These are phyloP conservation scores for Macadamia integrifolia DNA, from an alignment of 164 flowering plant species.

Conservation along the genomic window DNA sequence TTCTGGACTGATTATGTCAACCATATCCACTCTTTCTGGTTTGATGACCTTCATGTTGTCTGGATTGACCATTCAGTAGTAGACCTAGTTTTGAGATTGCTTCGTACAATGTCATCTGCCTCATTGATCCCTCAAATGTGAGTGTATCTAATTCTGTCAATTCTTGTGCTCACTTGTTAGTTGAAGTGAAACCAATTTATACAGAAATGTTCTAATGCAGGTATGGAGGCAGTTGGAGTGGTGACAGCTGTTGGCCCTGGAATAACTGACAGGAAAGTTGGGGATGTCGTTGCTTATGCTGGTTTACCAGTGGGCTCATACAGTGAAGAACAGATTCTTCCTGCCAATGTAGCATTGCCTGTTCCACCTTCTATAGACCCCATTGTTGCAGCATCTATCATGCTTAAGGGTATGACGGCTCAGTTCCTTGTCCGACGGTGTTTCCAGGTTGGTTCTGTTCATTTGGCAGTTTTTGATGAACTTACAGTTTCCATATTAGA, in stretches of 20 bases:
- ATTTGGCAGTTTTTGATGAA: neutral
- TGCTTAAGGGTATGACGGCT: constrained; percentile 87
- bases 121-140: no score
- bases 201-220: constrained; percentile 22
- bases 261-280: constrained; percentile 61
- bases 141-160: no score
- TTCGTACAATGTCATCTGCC: no score
- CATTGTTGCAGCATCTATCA: constrained; percentile 51
- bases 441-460: constrained; percentile 51
- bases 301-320: constrained; percentile 74
- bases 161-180: no score
- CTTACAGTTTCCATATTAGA: neutral
- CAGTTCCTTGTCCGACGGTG: constrained; percentile 60
- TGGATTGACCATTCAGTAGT: no score
- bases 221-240: constrained; percentile 79
- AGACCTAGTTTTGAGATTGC: no score
- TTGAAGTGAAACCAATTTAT: neutral
- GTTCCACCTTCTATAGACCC: constrained; percentile 71
- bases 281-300: constrained; percentile 78
- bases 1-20: no score
- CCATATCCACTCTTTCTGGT: no score
- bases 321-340: constrained; percentile 82
- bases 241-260: constrained; percentile 87
- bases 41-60: no score
- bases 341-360: constrained; percentile 64